Evolutionary conservation across 495 filamentous ascomycete genomes (phyloP).

Genomic region (Talaromyces trachyspermus): DNA sequence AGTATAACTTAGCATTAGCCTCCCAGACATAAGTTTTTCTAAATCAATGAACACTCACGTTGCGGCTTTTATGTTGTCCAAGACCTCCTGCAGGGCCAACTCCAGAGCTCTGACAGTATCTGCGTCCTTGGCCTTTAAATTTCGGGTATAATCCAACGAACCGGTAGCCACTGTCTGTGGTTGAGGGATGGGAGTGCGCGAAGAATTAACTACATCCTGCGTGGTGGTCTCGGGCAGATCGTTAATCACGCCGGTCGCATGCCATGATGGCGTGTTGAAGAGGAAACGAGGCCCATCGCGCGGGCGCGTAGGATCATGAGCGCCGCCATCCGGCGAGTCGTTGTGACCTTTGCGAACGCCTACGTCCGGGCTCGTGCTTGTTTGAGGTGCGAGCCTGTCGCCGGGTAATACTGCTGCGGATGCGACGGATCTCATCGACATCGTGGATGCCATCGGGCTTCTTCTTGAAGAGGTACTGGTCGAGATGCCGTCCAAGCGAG

Average conservation of each 20-base stretch:
- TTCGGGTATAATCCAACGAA: slow-evolving; percentile 50
- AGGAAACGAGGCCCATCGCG: slow-evolving; percentile 41
- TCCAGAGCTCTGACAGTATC: slow-evolving; percentile 77
- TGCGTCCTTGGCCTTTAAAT: slow-evolving; percentile 51
- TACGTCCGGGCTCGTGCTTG: slow-evolving; percentile 43
- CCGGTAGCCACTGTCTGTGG: slow-evolving; percentile 38
- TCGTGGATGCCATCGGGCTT: slow-evolving; percentile 85
- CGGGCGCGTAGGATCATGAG: slow-evolving; percentile 20
- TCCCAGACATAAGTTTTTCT: not conserved
- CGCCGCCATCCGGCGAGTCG: slow-evolving; percentile 16
- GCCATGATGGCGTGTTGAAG: slow-evolving; percentile 63
- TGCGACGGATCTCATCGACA: slow-evolving; percentile 75
- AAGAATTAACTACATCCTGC: slow-evolving; percentile 25
- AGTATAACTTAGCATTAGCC: not conserved
- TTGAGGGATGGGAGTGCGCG: slow-evolving; percentile 33
- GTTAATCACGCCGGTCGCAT: slow-evolving; percentile 76
- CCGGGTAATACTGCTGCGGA: slow-evolving; percentile 76
- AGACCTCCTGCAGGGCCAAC: slow-evolving; percentile 70
- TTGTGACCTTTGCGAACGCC: slow-evolving; percentile 22
- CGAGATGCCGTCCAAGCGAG: slow-evolving; percentile 84
- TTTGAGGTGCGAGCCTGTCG: slow-evolving; percentile 62
- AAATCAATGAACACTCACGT: slow-evolving; percentile 46
- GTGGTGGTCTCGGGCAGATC: slow-evolving; percentile 49
- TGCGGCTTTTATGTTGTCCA: slow-evolving; percentile 72
- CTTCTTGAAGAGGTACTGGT: slow-evolving; percentile 81